Percentiles rank a stretch among this genome's conserved stretches.
phyloP scores from a whole-genome alignment of 331 rosid species.

The Saraca asoca region DNA sequence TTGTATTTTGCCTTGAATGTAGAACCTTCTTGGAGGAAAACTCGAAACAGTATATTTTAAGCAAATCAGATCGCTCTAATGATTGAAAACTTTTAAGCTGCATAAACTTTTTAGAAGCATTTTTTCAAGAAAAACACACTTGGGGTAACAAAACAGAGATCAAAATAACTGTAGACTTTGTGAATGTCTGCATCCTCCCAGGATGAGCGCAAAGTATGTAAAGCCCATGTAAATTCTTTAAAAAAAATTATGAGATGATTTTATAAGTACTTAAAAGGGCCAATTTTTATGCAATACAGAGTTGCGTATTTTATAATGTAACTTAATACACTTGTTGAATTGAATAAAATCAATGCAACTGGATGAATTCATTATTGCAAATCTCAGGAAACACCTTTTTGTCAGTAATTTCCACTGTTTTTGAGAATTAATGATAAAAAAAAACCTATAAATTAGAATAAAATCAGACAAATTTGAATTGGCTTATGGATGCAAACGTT shows the following conservation, averaged over 20 bases:
- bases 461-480: neutral
- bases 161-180: constrained; percentile 73
- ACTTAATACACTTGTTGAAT: no score
- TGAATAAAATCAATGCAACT: neutral
- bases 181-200: constrained; percentile 70
- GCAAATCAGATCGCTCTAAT: constrained; percentile 16
- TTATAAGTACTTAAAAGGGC: neutral
- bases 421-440: neutral
- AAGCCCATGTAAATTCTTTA: constrained; percentile 37
- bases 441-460: neutral
- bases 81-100: neutral
- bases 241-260: neutral
- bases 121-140: constrained; percentile 47
- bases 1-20: constrained; percentile 80
- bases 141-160: constrained; percentile 89
- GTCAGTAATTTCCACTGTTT: neutral
- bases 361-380: neutral
- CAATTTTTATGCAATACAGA: neutral
- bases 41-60: constrained; percentile 34
- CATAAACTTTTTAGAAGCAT: constrained; percentile 6
- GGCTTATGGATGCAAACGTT: constrained; percentile 70
- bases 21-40: constrained; percentile 81
- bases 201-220: constrained; percentile 71
- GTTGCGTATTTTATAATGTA: neutral
- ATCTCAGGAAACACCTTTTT: neutral